A percentile compares a stretch with the other conserved stretches of the same genome.
Conservation (phyloP, 345 rosid species). For the Eucalyptus grandis region DNA sequence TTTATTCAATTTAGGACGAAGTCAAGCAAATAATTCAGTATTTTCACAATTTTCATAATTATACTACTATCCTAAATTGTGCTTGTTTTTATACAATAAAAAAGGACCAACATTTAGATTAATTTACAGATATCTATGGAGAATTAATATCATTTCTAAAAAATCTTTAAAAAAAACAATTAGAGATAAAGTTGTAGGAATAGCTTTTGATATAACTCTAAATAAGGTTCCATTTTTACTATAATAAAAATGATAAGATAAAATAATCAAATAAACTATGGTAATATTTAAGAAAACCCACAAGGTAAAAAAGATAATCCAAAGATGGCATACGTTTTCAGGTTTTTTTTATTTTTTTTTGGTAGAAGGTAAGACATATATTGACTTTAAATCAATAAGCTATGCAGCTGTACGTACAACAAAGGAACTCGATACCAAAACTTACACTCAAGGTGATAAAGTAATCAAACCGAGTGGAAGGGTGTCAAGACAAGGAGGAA, state of each 20-base stretch:
- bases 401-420: accelerated
- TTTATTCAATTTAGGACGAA: background rate
- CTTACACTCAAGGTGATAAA: no score
- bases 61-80: background rate
- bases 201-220: background rate
- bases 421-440: no score
- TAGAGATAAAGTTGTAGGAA: background rate
- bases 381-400: no score
- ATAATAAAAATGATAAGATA: background rate
- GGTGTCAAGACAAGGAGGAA: no score
- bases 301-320: background rate
- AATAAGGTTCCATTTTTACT: background rate
- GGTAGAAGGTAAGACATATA: no score
- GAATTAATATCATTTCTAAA: background rate
- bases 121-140: background rate
- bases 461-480: no score
- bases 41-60: background rate
- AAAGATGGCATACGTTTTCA: background rate
- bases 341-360: no score
- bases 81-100: background rate
- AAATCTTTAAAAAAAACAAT: background rate
- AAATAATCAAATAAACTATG: background rate
- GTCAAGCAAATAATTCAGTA: background rate
- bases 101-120: background rate
- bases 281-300: background rate